Conservation (phyloP, 441 rosid species). For the Breynia disticha region DNA sequence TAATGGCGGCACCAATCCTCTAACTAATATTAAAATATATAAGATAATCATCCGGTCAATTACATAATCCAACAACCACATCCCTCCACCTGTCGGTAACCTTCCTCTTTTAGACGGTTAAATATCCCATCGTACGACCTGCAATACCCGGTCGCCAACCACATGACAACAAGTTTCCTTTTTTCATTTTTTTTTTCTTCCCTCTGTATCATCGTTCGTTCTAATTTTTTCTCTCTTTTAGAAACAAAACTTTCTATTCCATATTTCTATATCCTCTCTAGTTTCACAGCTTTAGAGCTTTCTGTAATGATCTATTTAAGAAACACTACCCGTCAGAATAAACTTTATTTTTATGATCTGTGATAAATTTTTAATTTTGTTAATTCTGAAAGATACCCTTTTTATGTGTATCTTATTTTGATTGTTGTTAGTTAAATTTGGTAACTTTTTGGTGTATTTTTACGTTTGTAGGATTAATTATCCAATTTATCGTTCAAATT, state of each 20-base stretch:
- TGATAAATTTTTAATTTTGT: constrained; percentile 11
- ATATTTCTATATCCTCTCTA: constrained; percentile 10
- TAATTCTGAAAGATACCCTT: too few species aligned
- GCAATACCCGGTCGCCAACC: constrained; percentile 68
- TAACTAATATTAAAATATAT: constrained; percentile 9
- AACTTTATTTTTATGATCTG: constrained; percentile 15
- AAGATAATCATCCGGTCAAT: constrained; percentile 21
- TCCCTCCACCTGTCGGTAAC: constrained; percentile 30
- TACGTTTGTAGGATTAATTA: constrained; percentile 4
- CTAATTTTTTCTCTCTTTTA: constrained; percentile 5
- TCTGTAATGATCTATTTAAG: constrained; percentile 13
- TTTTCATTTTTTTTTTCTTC: constrained; percentile 15
- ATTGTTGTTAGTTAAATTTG: too few species aligned
- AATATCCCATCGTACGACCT: constrained; percentile 39
- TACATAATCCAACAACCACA: constrained; percentile 21
- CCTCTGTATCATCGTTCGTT: constrained; percentile 8
- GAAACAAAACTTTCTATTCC: constrained; percentile 17
- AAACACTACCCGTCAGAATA: not conserved
- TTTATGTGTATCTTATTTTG: too few species aligned
- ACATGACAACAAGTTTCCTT: constrained; percentile 28
- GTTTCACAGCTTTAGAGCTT: constrained; percentile 12
- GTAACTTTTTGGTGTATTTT: too few species aligned
- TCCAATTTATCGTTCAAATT: not conserved
- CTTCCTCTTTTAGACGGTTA: constrained; percentile 25
- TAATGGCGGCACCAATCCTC: constrained; percentile 20